A percentile compares a stretch with the other conserved stretches of the same genome.
These are phyloP conservation scores for Ophiostoma triangulosporum DNA, from an alignment of 2,329 filamentous ascomycete species.

Conservation along the genomic window DNA sequence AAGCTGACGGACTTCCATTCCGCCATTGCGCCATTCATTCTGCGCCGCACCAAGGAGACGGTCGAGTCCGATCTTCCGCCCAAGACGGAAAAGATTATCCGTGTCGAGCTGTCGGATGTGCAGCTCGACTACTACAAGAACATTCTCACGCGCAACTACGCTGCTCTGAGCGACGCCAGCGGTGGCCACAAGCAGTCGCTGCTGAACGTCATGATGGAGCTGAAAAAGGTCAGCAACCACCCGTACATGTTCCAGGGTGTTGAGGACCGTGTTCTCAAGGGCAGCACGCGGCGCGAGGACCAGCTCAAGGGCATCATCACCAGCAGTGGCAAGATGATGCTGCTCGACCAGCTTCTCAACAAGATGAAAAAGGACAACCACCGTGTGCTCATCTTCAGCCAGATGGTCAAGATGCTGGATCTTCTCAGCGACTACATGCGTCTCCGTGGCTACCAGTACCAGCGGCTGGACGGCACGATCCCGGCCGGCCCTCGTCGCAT, in stretches of 20 bases:
- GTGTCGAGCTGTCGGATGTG: slow-evolving; percentile 89
- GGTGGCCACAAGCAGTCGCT: slow-evolving; percentile 89
- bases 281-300: slow-evolving; percentile 73
- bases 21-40: slow-evolving; percentile 83
- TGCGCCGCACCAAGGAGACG: slow-evolving; percentile 91
- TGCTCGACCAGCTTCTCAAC: slow-evolving; percentile 84
- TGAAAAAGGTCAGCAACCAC: slow-evolving; percentile 98
- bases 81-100: slow-evolving; percentile 98
- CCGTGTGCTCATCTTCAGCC: slow-evolving; percentile 93
- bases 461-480: slow-evolving; percentile 90
- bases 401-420: slow-evolving; percentile 98
- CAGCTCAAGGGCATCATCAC: slow-evolving; percentile 86
- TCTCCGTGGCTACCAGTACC: slow-evolving; percentile 86
- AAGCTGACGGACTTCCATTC: slow-evolving; percentile 79
- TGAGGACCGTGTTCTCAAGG: slow-evolving; percentile 75
- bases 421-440: slow-evolving; percentile 90
- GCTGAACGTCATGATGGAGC: slow-evolving; percentile 97
- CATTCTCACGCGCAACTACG: slow-evolving; percentile 91
- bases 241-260: slow-evolving; percentile 95
- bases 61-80: slow-evolving; percentile 93
- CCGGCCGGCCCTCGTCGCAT: slow-evolving; percentile 75
- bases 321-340: slow-evolving; percentile 99
- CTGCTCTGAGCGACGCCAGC: slow-evolving; percentile 79
- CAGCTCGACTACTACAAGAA: slow-evolving; percentile 99
- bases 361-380: slow-evolving; percentile 91